These are phyloP conservation scores for Cercophora samala DNA, from an alignment of 495 filamentous ascomycete genomes.

Conservation along the genomic window DNA sequence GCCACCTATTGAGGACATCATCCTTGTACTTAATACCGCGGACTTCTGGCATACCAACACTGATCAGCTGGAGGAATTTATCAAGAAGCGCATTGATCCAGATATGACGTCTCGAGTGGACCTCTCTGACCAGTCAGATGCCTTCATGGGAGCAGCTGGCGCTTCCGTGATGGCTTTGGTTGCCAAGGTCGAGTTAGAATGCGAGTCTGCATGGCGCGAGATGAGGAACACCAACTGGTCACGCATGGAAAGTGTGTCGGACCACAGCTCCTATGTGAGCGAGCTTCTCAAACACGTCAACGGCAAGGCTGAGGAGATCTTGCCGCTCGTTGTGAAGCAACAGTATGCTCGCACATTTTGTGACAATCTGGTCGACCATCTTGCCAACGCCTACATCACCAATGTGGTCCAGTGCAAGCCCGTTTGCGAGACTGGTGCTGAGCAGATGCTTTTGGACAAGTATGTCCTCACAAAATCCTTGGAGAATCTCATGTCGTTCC, in stretches of 20 bases:
- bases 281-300: constrained; percentile 74
- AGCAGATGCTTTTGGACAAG: constrained; percentile 95
- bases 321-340: constrained; percentile 79
- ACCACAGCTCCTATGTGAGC: constrained; percentile 87
- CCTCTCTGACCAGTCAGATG: constrained; percentile 85
- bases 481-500: constrained; percentile 60
- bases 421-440: constrained; percentile 90
- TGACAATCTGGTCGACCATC: constrained; percentile 84
- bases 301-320: constrained; percentile 63
- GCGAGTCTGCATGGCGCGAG: constrained; percentile 88
- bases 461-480: constrained; percentile 87
- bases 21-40: constrained; percentile 89
- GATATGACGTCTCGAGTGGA: constrained; percentile 73
- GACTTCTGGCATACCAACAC: constrained; percentile 96
- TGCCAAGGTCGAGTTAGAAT: constrained; percentile 72
- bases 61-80: constrained; percentile 88
- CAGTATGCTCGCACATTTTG: constrained; percentile 94
- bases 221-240: constrained; percentile 98
- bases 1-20: constrained; percentile 69
- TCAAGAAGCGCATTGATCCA: constrained; percentile 81
- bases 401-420: constrained; percentile 87
- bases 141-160: constrained; percentile 92
- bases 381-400: constrained; percentile 72
- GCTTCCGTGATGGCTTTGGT: constrained; percentile 83
- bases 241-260: constrained; percentile 88